Evolutionary conservation across 305 asterid species (phyloP).

Genomic region (Ilex paraguariensis): DNA sequence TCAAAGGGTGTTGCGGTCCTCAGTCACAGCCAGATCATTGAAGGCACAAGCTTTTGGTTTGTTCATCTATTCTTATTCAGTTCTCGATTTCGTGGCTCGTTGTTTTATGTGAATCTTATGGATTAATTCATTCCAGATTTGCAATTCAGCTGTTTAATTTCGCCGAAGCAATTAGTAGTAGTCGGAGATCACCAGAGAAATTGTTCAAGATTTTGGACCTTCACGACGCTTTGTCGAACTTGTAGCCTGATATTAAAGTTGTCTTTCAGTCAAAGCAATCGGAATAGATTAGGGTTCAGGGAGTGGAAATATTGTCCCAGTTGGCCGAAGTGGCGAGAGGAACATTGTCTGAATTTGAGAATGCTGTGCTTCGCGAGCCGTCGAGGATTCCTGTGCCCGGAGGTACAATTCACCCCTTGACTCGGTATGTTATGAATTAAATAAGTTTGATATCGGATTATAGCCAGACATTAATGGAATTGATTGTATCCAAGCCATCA

Average conservation of each 20-base stretch:
- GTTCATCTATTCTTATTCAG: too few species aligned
- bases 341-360: slow-evolving; percentile 64
- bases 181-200: slow-evolving; percentile 27
- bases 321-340: slow-evolving; percentile 71
- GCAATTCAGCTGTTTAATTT: slow-evolving; percentile 35
- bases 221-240: slow-evolving; percentile 25
- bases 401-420: too few species aligned
- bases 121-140: too few species aligned
- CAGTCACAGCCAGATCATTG: too few species aligned
- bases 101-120: too few species aligned
- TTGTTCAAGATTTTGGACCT: slow-evolving; percentile 35
- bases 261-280: slow-evolving; percentile 58
- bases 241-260: slow-evolving; percentile 47
- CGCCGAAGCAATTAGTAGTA: slow-evolving; percentile 33
- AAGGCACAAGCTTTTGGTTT: too few species aligned
- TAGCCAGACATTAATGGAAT: too few species aligned
- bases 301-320: slow-evolving; percentile 43
- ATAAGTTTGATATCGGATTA: too few species aligned
- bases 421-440: too few species aligned
- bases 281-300: slow-evolving; percentile 26
- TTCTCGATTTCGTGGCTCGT: too few species aligned
- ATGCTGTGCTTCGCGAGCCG: slow-evolving; percentile 62
- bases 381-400: slow-evolving; percentile 10
- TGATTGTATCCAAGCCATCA: too few species aligned
- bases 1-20: too few species aligned